Evolutionary conservation across 805 yeast genomes (phyloP), one percentile per base, ranked within the genome.

Genomic region (Starmerella powellii): DNA sequence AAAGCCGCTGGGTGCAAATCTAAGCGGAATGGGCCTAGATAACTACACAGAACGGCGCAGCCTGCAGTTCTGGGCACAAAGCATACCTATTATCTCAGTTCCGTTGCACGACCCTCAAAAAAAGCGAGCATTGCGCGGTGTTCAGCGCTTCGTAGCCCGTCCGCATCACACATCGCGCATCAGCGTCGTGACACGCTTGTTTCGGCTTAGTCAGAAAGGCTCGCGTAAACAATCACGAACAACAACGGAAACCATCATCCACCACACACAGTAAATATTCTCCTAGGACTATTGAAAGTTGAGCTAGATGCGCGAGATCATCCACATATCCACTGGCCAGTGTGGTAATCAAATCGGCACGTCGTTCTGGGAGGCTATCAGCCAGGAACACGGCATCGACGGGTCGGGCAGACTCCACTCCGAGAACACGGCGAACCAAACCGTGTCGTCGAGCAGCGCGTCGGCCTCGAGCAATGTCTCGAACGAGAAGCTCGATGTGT

Each of bases 251-350:
- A 27, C 38, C 29, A 34, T 33, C 44, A 17, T 19, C 41, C 31
- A 40, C 19, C 28, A 20, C 36, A 23, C 16, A 17, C 34, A 19
- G 16, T 35, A 15, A 17, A 37, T 8, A 13, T 15, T 15, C 12
- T 15, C 21, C 39, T 10, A 38, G 15, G 21, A 6, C 19, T n/a
- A 6, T 8, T 18, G 31, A n/a, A 16, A 27, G 6, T 15, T 4
- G 21, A 42, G 28, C 41, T 34, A 63, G 79, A 48, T 48, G 52
- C 52, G 52, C 31, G 52, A 48, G 33, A 48, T 48, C 91, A 84
- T 87, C 65, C 96, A 87, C 67, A 74, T 87, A 65, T 87, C 96
- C 46, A 80, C 95, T 45, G 97, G 97, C 66, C 97, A 87, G 71
- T 86, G 96, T 76, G 95, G 96, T 77, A 87, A 87, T 75, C 97